A percentile compares a stretch with the other conserved stretches of the same genome.
Evolutionary conservation across 352 stramenopile species (phyloP).

Genomic region (Pythium phragmiticola): DNA sequence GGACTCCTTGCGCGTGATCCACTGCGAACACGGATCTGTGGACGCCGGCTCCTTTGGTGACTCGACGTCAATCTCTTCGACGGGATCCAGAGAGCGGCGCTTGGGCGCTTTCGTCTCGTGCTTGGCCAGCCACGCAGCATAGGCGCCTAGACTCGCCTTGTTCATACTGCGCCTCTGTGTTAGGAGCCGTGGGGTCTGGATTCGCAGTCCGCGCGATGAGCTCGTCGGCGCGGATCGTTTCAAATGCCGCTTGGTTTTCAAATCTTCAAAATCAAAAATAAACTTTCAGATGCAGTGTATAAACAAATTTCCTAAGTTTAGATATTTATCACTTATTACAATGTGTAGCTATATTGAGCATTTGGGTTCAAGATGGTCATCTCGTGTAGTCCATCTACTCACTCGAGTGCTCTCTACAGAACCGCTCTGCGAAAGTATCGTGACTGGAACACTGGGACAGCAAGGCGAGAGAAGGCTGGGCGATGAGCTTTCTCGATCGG

Average conservation of each 20-base stretch:
- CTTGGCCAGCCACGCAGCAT: conserved; percentile 38
- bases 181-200: not conserved
- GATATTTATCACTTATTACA: conserved; percentile 4
- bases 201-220: not conserved
- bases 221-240: not conserved
- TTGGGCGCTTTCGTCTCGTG: conserved; percentile 24
- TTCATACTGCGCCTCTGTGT: conserved; percentile 6
- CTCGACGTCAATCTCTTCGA: not conserved
- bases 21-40: conserved; percentile 11
- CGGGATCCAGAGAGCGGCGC: conserved; percentile 5
- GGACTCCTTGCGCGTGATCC: conserved; percentile 22
- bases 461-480: not conserved
- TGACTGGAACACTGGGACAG: not conserved
- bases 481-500: conserved; percentile 81
- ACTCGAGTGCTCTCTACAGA: not conserved
- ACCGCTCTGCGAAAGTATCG: not conserved
- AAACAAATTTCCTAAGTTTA: not conserved
- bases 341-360: conserved; percentile 33
- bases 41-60: not conserved
- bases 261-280: conserved; percentile 28
- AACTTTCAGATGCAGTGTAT: not conserved
- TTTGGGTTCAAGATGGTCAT: not conserved
- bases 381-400: not conserved
- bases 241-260: conserved; percentile 10
- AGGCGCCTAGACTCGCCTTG: conserved; percentile 27